Evolutionary conservation across 1,284 basidiomycete genomes (phyloP), one percentile per base, ranked within the genome.

Genomic region (Naganishia cerealis): DNA sequence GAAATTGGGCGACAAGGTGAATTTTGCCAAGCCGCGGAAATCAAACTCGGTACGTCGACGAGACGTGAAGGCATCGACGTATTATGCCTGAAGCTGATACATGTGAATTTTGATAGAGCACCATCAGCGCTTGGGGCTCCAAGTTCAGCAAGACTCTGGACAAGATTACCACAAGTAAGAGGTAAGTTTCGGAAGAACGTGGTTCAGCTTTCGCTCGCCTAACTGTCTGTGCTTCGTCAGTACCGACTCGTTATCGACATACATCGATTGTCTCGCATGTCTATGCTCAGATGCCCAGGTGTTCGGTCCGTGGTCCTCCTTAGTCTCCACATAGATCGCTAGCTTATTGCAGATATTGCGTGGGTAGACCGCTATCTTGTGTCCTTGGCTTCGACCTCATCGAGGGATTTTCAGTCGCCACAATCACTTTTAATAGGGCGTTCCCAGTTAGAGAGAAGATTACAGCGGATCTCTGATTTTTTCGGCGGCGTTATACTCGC

Each of bases 101-200:
- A 55, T 38, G 59, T 65, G 6, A 24, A 7, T 8, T 50, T 24
- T 10, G 5, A 73, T 71, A 71, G 73, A 70, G 69, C 53, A 76
- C 73, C 40, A 75, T 77, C 70, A 75, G 76, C 71, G 74, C 85
- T 42, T 92, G 91, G 91, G 86, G 91, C 55, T 87, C 87, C 71
- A 92, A 90, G 77, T 82, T 95, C 55, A 87, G 87, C 66, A 86
- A 91, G 72, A 87, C 88, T 72, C 85, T 96, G 73, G 93, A 96
- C 81, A 91, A 92, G 78, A 88, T 97, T 75, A 92, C 92, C 48
- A 92, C 89, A 72, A 90, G 88, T 68, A 92, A 92, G 81, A 91
- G 90, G 92, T 94, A 77, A 75, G 88, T 83, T n/a, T 55, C 52
- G 15, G 56, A 1, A 9, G 53, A 46, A 66, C 53, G 72, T 50